Evolutionary conservation across 2,329 filamentous ascomycete genomes (phyloP), one percentile per base, ranked within the genome.

Genomic region (Alternaria ventricosa): DNA sequence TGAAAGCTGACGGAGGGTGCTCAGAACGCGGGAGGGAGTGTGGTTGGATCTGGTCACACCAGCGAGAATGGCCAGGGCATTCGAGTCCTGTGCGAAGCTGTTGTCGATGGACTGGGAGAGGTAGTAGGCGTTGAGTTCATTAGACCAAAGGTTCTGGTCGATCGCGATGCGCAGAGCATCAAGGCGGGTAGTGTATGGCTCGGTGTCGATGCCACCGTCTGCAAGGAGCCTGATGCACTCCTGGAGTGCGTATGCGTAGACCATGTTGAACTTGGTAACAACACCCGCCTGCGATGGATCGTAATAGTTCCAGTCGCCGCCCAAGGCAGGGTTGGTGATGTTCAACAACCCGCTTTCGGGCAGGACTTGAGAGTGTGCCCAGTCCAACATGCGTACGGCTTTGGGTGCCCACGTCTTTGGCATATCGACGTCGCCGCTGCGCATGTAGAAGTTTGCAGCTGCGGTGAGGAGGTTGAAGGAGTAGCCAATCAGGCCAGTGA

Each of bases 401-500:
- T 58, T 60, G 23, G 75, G 63, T 23, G 74, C 73, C 78, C 77
- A 79, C 4, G 61, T 43, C 13, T 20, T 74, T 9, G 64, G 73
- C 47, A 80, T 72, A 2, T 41, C 58, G 0, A 62, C 12, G 47
- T 79, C 64, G 5, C 78, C 78, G 10, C 74, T 78, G 43, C 68
- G 62, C 58, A 71, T 68, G 53, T 78, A 79, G 41, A 64, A 75
- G 33, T 66, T 60, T 0, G 77, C 74, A 3, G 74, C 63, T 18
- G 76, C 76, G 4, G 70, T 75, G 12, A 80, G 23, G 8, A 76
- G 47, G 43, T 74, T 76, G 64, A 75, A 75, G 2, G 77, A 79
- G 63, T 79, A 80, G 2, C 77, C 76, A 46, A 80, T 78, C 18
- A 80, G 63, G 2, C 76, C 78, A 4, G 77, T 80, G 1, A 73